Conservation (phyloP, 2,329 filamentous ascomycete species). For the Penicillium sp. region DNA sequence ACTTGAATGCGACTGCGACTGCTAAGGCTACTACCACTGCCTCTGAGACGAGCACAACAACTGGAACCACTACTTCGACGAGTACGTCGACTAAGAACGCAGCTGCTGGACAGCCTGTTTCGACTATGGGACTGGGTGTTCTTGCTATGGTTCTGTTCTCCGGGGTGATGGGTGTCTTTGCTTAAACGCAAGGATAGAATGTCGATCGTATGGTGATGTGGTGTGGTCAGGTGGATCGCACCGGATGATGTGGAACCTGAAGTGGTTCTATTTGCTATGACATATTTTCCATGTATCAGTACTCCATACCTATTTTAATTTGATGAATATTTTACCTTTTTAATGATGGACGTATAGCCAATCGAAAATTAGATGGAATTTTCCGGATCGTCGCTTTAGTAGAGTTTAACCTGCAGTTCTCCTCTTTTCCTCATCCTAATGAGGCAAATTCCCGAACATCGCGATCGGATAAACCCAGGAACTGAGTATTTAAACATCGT, state of each 20-base stretch:
- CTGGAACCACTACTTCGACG: slow-evolving; percentile 8
- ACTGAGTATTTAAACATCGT: not conserved
- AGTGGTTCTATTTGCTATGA: not conserved
- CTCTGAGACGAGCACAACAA: slow-evolving; percentile 15
- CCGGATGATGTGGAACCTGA: not conserved
- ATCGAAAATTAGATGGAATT: not conserved
- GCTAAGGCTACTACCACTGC: slow-evolving; percentile 21
- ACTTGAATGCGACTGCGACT: slow-evolving; percentile 40
- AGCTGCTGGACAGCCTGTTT: slow-evolving; percentile 22
- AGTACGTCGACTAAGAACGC: slow-evolving; percentile 18
- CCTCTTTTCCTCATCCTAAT: not conserved
- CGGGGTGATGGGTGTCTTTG: slow-evolving; percentile 27
- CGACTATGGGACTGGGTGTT: slow-evolving; percentile 31
- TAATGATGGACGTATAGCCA: not conserved
- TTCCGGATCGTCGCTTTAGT: slow-evolving; percentile 4
- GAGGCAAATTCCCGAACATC: slow-evolving; percentile 1
- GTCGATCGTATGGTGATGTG: not conserved
- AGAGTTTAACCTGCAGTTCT: not conserved
- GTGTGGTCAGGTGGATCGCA: not conserved
- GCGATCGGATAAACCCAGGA: not conserved
- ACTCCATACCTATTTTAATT: not conserved
- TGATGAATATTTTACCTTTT: not conserved
- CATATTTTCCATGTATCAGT: not conserved
- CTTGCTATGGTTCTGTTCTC: slow-evolving; percentile 34
- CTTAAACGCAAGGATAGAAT: slow-evolving; percentile 17